phyloP scores from a whole-genome alignment of 768 basidiomycete species.

The Ephemerocybe angulata region DNA sequence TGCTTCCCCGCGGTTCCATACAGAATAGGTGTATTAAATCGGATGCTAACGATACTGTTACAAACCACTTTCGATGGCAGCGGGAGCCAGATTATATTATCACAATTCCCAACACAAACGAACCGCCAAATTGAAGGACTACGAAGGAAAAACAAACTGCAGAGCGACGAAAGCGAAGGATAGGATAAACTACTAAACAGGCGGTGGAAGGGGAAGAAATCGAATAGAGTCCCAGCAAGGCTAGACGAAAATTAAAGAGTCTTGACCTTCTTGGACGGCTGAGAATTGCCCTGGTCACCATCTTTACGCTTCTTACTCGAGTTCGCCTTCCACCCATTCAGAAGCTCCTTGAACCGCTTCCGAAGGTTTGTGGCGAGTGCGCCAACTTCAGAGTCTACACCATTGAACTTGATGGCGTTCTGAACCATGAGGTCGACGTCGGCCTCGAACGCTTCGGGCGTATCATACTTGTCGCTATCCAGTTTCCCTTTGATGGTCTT shows the following conservation, averaged over 20 bases:
- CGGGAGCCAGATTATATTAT: too few species aligned
- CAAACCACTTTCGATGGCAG: too few species aligned
- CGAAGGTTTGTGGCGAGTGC: conserved; percentile 48
- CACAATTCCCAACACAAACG: too few species aligned
- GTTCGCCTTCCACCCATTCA: conserved; percentile 46
- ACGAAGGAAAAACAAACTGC: not conserved
- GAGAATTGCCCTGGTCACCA: conserved; percentile 57
- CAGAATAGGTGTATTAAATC: too few species aligned
- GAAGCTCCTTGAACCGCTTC: conserved; percentile 51
- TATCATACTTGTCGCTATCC: conserved; percentile 78
- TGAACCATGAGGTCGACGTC: conserved; percentile 85
- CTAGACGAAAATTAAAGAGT: conserved; percentile 36
- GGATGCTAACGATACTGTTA: too few species aligned
- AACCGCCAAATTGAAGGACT: not conserved
- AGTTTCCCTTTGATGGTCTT: conserved; percentile 76
- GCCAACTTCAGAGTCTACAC: conserved; percentile 75
- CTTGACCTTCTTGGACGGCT: conserved; percentile 67
- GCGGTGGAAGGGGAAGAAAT: too few species aligned
- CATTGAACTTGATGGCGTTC: conserved; percentile 90
- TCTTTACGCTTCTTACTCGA: conserved; percentile 73
- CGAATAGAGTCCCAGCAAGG: not conserved
- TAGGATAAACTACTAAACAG: not conserved
- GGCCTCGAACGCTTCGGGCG: conserved; percentile 72
- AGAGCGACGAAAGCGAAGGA: conserved; percentile 1
- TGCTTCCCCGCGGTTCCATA: too few species aligned